Evolutionary conservation across 75 land plant species (phyloP), one percentile per base, ranked within the genome.

Genomic region (Cunninghamia lanceolata): DNA sequence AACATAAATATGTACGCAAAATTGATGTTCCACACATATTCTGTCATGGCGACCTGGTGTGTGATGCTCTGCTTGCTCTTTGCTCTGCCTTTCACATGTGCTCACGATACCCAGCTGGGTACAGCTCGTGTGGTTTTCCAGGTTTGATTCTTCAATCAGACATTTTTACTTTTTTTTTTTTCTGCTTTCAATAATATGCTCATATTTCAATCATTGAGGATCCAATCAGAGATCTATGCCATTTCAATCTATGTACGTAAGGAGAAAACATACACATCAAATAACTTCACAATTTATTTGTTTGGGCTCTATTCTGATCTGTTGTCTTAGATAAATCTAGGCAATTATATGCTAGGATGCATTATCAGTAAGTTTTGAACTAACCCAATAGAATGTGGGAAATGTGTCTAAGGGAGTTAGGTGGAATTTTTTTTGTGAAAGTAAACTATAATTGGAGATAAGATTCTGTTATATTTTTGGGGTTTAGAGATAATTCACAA

Each of bases 41-140:
- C n/a, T 6, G 10, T 71, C 2, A 71, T 71, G 75, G 75, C 75
- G 75, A 32, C 14, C 36, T 9, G 75, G 75, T 71, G 36, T 71
- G 15, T 71, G 34, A 71, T 34, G 9, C 75, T 71, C 36, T 71
- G 75, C 36, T 34, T 71, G 75, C 36, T 71, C 16, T 71, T 34
- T 34, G 11, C 35, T 71, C 34, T 71, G 75, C 1, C 15, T 71
- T 71, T 32, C 28, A 71, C 75, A 10, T 34, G 34, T 43, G 82
- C 46, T 28, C 30, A 17, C n/a, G 82, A 80, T 80, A 2, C 82
- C 46, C 46, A 80, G 43, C 46, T 80, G 1, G 46, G 82, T 0
- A 40, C 82, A 42, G 10, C 82, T 43, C 82, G 82, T 42, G 82
- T 80, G 14, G 82, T 80, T 40, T 80, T 80, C 46, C 82, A 80